phyloP scores from a whole-genome alignment of 306 rosid genomes.

The Begonia peltatifolia region DNA sequence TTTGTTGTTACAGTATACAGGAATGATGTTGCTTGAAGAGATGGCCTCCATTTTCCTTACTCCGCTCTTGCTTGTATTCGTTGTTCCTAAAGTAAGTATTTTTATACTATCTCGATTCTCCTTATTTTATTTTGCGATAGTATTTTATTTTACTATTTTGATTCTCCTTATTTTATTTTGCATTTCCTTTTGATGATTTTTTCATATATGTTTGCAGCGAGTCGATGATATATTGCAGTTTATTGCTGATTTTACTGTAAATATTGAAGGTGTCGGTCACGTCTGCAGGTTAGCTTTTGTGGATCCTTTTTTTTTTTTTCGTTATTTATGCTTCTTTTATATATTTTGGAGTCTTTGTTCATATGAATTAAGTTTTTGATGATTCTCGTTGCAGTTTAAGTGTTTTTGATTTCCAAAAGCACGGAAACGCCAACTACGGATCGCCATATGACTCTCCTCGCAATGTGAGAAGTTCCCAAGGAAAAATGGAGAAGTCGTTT shows the following conservation, averaged over 20 bases:
- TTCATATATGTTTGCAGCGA: conserved; percentile 41
- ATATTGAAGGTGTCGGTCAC: conserved; percentile 93
- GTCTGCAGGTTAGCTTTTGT: conserved; percentile 68
- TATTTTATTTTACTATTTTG: conserved; percentile 6
- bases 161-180: conserved; percentile 5
- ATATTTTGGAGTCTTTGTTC: too few species aligned
- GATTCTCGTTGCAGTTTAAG: conserved; percentile 43
- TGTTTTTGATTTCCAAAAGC: conserved; percentile 59
- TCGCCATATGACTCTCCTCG: conserved; percentile 47
- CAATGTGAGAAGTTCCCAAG: conserved; percentile 72
- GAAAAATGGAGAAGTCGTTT: conserved; percentile 95
- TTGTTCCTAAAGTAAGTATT: conserved; percentile 67
- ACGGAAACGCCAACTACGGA: conserved; percentile 71
- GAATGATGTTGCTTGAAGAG: conserved; percentile 97
- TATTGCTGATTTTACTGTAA: conserved; percentile 59
- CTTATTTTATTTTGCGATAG: conserved; percentile 8
- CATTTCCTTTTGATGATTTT: conserved; percentile 7
- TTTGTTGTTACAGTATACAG: conserved; percentile 47
- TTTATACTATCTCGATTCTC: conserved; percentile 1
- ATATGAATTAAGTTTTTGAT: not conserved
- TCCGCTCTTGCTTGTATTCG: conserved; percentile 69
- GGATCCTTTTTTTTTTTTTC: not conserved
- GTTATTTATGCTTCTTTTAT: not conserved
- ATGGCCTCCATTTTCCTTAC: conserved; percentile 94
- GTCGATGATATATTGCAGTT: conserved; percentile 86